Evolutionary conservation across 805 yeast genomes (phyloP).

Genomic region (Kuraishia cidri): DNA sequence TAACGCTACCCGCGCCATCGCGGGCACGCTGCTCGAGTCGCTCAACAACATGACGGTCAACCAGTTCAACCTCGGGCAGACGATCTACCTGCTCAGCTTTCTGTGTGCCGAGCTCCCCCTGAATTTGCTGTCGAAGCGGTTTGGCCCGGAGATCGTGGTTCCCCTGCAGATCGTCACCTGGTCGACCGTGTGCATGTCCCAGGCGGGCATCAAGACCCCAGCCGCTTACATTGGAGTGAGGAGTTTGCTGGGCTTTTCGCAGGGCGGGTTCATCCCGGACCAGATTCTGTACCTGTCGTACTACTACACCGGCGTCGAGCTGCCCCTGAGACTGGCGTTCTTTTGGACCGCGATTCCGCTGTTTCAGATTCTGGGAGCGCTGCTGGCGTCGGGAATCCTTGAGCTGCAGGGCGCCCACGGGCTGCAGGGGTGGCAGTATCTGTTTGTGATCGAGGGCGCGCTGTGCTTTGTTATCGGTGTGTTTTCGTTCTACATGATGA

Average conservation of each 20-base stretch:
- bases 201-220: slow-evolving; percentile 14
- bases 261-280: slow-evolving; percentile 22
- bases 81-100: slow-evolving; percentile 19
- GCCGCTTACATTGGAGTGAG: slow-evolving; percentile 17
- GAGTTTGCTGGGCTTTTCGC: slow-evolving; percentile 19
- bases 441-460: slow-evolving; percentile 55
- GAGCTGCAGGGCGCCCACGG: slow-evolving; percentile 17
- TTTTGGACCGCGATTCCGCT: slow-evolving; percentile 27
- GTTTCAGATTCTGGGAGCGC: slow-evolving; percentile 29
- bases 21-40: slow-evolving; percentile 7
- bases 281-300: slow-evolving; percentile 23
- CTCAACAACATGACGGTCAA: slow-evolving; percentile 18
- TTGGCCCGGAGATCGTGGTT: slow-evolving; percentile 54
- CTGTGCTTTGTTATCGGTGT: slow-evolving; percentile 46
- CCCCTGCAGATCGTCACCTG: slow-evolving; percentile 26
- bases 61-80: slow-evolving; percentile 23
- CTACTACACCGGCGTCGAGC: slow-evolving; percentile 23
- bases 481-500: slow-evolving; percentile 18
- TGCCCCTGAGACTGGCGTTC: slow-evolving; percentile 42
- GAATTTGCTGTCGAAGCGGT: slow-evolving; percentile 44
- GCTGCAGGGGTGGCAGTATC: slow-evolving; percentile 48
- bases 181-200: slow-evolving; percentile 19
- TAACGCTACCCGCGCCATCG: background rate
- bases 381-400: slow-evolving; percentile 28
- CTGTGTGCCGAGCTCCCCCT: slow-evolving; percentile 36